Evolutionary conservation across 192 early-diverging fungal species (phyloP).

Genomic region (Backusella mclennaniae): DNA sequence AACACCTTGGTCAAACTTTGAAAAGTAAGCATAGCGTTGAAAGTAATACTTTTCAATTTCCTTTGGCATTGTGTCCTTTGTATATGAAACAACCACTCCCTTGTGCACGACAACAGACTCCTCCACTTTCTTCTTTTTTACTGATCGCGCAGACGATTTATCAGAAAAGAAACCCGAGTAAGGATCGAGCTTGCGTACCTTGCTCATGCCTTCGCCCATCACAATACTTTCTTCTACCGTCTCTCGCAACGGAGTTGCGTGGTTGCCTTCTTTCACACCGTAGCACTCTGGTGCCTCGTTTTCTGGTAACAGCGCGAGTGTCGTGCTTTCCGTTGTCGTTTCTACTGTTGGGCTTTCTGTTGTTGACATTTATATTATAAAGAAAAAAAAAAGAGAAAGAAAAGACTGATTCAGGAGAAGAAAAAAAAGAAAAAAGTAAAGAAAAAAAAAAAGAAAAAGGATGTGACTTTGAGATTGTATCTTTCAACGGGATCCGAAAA

Average conservation of each 20-base stretch:
- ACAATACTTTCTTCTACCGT: slow-evolving; percentile 5
- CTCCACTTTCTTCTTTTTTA: background rate
- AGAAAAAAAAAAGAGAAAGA: too few species aligned
- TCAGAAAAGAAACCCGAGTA: background rate
- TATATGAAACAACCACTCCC: slow-evolving; percentile 25
- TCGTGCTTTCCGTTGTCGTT: background rate
- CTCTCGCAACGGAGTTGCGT: background rate
- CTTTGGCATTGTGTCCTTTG: slow-evolving; percentile 28
- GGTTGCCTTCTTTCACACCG: background rate
- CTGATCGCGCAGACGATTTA: background rate
- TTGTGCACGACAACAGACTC: background rate
- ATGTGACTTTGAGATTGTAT: background rate
- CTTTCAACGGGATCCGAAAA: too few species aligned
- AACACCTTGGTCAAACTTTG: slow-evolving; percentile 83
- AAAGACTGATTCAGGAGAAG: too few species aligned
- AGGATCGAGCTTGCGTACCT: background rate
- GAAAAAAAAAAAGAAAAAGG: background rate
- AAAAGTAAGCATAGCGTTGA: slow-evolving; percentile 82
- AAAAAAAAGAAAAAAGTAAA: too few species aligned
- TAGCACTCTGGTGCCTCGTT: background rate
- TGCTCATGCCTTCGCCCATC: background rate
- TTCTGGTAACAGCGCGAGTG: background rate
- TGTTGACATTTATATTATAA: background rate
- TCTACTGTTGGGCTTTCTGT: background rate
- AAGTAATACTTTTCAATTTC: slow-evolving; percentile 60